Conservation (phyloP, 495 filamentous ascomycete genomes). For the Cairneyella variabilis region DNA sequence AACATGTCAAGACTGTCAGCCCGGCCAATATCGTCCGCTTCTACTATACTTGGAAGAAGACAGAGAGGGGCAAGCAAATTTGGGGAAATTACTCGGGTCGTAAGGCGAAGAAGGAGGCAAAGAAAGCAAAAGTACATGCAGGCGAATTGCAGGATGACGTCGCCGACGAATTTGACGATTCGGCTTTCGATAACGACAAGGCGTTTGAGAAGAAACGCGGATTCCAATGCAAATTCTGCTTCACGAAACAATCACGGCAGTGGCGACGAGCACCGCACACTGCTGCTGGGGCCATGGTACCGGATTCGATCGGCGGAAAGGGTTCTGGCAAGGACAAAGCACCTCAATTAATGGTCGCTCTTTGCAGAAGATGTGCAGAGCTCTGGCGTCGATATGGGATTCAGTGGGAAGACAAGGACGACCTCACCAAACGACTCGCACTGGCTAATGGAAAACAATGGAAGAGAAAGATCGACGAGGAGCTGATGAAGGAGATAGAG, state of each 20-base stretch:
- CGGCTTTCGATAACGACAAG: slow-evolving; percentile 91
- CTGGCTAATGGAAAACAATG: slow-evolving; percentile 78
- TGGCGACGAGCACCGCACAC: slow-evolving; percentile 87
- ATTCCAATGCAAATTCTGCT: slow-evolving; percentile 95
- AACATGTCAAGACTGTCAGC: slow-evolving; percentile 77
- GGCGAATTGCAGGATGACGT: slow-evolving; percentile 78
- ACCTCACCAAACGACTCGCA: slow-evolving; percentile 84
- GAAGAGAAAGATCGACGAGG: slow-evolving; percentile 87
- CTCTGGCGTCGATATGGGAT: slow-evolving; percentile 95
- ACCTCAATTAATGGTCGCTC: slow-evolving; percentile 69
- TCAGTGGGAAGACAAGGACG: slow-evolving; percentile 93
- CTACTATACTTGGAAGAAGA: slow-evolving; percentile 99
- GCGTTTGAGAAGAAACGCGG: slow-evolving; percentile 69
- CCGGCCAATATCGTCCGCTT: slow-evolving; percentile 80
- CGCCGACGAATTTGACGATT: slow-evolving; percentile 90
- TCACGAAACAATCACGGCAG: slow-evolving; percentile 71
- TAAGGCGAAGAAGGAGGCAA: slow-evolving; percentile 82
- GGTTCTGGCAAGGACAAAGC: slow-evolving; percentile 67
- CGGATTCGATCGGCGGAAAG: slow-evolving; percentile 62
- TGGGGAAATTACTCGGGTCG: slow-evolving; percentile 86
- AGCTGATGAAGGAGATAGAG: slow-evolving; percentile 74
- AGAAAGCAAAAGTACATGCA: slow-evolving; percentile 57
- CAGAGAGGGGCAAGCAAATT: slow-evolving; percentile 73
- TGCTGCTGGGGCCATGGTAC: slow-evolving; percentile 63
- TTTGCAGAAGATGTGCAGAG: slow-evolving; percentile 85